A percentile compares a stretch with the other conserved stretches of the same genome.
Evolutionary conservation across 2,329 filamentous ascomycete genomes (phyloP).

Genomic region (Herpotrichia juniperi): DNA sequence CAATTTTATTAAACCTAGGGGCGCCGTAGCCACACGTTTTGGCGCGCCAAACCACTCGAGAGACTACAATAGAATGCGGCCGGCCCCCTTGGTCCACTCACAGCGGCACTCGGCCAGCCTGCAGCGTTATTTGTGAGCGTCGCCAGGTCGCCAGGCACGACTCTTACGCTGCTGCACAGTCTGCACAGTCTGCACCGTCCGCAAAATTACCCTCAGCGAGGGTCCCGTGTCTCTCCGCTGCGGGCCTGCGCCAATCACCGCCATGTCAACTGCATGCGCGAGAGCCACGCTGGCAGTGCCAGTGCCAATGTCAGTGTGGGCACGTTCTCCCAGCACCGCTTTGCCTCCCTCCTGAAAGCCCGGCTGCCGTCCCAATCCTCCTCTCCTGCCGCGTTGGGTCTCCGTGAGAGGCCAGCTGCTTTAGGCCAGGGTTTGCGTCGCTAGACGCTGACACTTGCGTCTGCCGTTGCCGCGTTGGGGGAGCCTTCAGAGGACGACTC

Average conservation of each 20-base stretch:
- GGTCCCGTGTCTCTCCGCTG: slow-evolving; percentile 8
- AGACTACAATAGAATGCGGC: not conserved
- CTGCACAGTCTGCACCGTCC: not conserved
- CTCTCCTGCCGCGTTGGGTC: slow-evolving; percentile 5
- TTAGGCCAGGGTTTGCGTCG: slow-evolving; percentile 18
- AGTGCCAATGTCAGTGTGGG: slow-evolving; percentile 12
- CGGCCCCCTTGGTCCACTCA: slow-evolving; percentile 19
- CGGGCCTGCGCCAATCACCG: slow-evolving; percentile 17
- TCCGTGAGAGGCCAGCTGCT: slow-evolving; percentile 13
- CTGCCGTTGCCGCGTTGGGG: slow-evolving; percentile 9
- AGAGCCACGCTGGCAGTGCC: slow-evolving; percentile 34
- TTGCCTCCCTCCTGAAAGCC: not conserved
- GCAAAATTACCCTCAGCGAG: slow-evolving; percentile 10
- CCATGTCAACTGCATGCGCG: slow-evolving; percentile 3
- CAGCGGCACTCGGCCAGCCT: slow-evolving; percentile 14
- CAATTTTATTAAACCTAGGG: too few relatives aligned
- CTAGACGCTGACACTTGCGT: slow-evolving; percentile 22
- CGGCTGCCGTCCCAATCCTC: not conserved
- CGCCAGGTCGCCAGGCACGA: slow-evolving; percentile 33
- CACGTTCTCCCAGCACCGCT: not conserved
- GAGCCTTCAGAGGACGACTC: not conserved
- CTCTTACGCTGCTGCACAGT: slow-evolving; percentile 20
- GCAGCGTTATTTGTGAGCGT: slow-evolving; percentile 18
- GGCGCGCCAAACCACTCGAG: too few relatives aligned
- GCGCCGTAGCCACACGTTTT: too few relatives aligned